A percentile compares a stretch with the other conserved stretches of the same genome.
These are phyloP conservation scores for Saturnispora saitoi DNA, from an alignment of 805 yeast genomes.

Conservation along the genomic window DNA sequence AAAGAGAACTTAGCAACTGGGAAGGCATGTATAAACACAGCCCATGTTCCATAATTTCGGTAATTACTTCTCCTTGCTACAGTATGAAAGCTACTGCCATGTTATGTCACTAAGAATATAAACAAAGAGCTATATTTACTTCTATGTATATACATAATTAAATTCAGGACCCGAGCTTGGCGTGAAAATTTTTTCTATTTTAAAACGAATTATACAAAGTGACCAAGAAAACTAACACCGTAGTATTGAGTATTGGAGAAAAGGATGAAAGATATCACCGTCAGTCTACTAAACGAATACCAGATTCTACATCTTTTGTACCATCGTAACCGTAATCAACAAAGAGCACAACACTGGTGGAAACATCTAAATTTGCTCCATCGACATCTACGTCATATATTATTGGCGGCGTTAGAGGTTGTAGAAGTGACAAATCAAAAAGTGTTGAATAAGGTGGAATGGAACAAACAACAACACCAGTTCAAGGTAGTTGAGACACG, in stretches of 20 bases:
- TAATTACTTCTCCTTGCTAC: too few species aligned
- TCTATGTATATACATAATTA: too few species aligned
- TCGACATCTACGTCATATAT: constrained; percentile 35
- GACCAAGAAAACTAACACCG: too few species aligned
- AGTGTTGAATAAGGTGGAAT: background rate
- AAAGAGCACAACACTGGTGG: constrained; percentile 72
- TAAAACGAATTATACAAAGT: too few species aligned
- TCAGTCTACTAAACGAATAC: constrained; percentile 38
- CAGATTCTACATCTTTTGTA: constrained; percentile 53
- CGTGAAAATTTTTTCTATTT: too few species aligned
- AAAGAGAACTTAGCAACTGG: background rate
- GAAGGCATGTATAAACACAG: too few species aligned
- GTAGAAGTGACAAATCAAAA: background rate
- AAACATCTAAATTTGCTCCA: constrained; percentile 52
- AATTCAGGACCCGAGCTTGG: too few species aligned
- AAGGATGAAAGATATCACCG: background rate
- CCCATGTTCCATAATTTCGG: too few species aligned
- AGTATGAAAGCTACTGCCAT: too few species aligned
- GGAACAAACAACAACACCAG: background rate
- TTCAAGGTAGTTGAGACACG: background rate
- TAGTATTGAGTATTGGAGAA: background rate
- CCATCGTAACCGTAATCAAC: constrained; percentile 73
- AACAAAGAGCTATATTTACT: too few species aligned
- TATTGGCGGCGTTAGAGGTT: background rate
- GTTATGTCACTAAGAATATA: too few species aligned